A percentile compares a stretch with the other conserved stretches of the same genome.
phyloP scores from a whole-genome alignment of 2,329 filamentous ascomycete genomes.

The Aspergillus versicolor region DNA sequence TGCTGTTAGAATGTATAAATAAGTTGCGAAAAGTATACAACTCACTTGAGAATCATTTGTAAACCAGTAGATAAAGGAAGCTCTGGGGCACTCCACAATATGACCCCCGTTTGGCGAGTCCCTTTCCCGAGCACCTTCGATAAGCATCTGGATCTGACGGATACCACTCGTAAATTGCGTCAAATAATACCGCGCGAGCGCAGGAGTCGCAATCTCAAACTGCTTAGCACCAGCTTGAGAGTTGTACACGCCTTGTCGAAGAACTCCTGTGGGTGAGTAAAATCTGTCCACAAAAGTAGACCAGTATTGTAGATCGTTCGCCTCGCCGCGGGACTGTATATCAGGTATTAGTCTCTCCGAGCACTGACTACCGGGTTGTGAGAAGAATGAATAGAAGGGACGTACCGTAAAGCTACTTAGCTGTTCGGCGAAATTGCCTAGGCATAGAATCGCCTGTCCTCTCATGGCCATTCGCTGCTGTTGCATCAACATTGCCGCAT shows the following conservation, averaged over 20 bases:
- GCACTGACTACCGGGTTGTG: neutral
- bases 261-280: conserved; percentile 74
- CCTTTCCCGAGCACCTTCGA: conserved; percentile 66
- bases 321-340: conserved; percentile 55
- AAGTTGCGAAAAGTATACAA: conserved; percentile 17
- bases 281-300: conserved; percentile 74
- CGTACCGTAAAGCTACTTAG: conserved; percentile 59
- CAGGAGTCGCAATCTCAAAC: conserved; percentile 81
- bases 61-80: conserved; percentile 87
- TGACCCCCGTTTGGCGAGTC: conserved; percentile 63
- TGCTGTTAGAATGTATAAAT: conserved; percentile 2
- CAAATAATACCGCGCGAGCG: conserved; percentile 83
- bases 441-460: conserved; percentile 50
- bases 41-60: conserved; percentile 77
- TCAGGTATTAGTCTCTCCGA: conserved; percentile 7
- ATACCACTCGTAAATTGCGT: conserved; percentile 87
- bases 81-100: conserved; percentile 72
- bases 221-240: conserved; percentile 66
- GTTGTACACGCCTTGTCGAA: conserved; percentile 67
- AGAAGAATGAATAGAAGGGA: conserved; percentile 14
- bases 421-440: conserved; percentile 58
- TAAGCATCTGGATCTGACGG: conserved; percentile 78
- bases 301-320: conserved; percentile 75
- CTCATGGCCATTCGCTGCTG: conserved; percentile 39
- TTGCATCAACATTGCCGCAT: conserved; percentile 41